Conservation (phyloP, 352 stramenopile species). For the Albugo candida region DNA sequence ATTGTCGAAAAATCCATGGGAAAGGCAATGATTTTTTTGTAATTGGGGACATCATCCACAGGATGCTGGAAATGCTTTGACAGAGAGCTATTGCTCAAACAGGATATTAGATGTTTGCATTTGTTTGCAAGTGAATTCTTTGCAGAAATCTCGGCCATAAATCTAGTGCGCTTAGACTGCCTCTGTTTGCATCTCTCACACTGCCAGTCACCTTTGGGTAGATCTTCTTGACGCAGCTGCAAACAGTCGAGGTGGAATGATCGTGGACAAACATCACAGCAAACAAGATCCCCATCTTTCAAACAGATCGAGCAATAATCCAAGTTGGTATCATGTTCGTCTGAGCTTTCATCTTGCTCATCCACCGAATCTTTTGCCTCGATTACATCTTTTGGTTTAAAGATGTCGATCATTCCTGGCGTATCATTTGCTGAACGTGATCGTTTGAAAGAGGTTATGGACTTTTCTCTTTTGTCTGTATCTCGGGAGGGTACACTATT, state of each 20-base stretch:
- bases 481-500: no score
- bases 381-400: no score
- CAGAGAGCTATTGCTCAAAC: conserved; percentile 53
- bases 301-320: conserved; percentile 76
- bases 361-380: neutral
- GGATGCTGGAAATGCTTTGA: conserved; percentile 54
- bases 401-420: no score
- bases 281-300: conserved; percentile 66
- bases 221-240: conserved; percentile 39
- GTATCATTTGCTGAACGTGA: no score
- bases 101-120: conserved; percentile 46
- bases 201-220: conserved; percentile 69
- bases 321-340: conserved; percentile 57
- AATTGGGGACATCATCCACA: conserved; percentile 57
- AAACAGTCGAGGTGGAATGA: conserved; percentile 83
- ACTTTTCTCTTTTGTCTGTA: no score
- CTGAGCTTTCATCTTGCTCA: conserved; percentile 17
- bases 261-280: conserved; percentile 81
- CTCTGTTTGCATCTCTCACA: conserved; percentile 54
- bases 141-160: conserved; percentile 19
- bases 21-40: conserved; percentile 52
- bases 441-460: no score
- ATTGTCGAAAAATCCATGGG: conserved; percentile 70
- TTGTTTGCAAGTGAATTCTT: conserved; percentile 37
- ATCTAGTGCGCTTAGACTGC: conserved; percentile 31